These are phyloP conservation scores for Ceratobasidium sp. DNA, from an alignment of 1,284 basidiomycete species.

Conservation along the genomic window DNA sequence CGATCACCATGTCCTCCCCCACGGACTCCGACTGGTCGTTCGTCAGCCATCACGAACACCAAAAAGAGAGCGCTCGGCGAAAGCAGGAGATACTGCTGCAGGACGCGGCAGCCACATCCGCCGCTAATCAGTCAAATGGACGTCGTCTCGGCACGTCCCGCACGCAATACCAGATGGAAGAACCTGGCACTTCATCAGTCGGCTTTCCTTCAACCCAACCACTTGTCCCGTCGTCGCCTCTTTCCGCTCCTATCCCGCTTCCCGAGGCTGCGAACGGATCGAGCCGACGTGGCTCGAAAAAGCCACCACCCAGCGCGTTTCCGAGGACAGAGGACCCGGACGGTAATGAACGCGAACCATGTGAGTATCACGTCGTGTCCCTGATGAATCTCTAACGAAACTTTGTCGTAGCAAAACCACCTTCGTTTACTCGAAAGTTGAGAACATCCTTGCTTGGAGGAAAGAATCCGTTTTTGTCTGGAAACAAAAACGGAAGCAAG, in stretches of 20 bases:
- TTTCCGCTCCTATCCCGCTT: background rate
- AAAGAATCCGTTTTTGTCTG: constrained; percentile 12
- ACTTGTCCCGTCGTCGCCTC: background rate
- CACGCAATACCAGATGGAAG: constrained; percentile 23
- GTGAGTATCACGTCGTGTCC: background rate
- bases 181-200: background rate
- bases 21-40: constrained; percentile 20
- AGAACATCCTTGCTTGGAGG: constrained; percentile 26
- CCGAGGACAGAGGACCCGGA: constrained; percentile 23
- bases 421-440: constrained; percentile 5
- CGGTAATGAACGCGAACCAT: background rate
- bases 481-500: background rate
- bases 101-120: background rate
- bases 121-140: background rate
- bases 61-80: background rate
- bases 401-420: background rate
- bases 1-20: constrained; percentile 33
- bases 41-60: background rate
- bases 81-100: background rate
- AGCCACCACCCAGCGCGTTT: constrained; percentile 13
- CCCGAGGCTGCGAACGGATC: background rate
- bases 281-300: background rate
- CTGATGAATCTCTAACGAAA: background rate
- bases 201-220: background rate
- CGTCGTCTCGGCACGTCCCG: constrained; percentile 19